Percentiles rank a stretch among this genome's conserved stretches.
These are phyloP conservation scores for Stephania japonica DNA, from an alignment of 164 flowering plant species.

Conservation along the genomic window DNA sequence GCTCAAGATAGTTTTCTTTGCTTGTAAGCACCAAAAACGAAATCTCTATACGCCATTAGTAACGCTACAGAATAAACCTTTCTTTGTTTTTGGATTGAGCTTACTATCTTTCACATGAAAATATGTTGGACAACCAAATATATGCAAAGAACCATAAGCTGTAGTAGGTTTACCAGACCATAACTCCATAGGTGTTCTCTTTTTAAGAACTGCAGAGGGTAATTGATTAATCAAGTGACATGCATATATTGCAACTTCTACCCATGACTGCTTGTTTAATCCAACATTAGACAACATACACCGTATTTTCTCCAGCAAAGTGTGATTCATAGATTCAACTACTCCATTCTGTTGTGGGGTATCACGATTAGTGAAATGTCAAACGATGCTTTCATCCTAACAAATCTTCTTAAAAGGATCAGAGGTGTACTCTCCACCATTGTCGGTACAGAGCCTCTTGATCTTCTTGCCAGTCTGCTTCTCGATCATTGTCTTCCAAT, in stretches of 20 bases:
- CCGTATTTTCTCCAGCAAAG: not conserved
- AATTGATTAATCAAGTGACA: not conserved
- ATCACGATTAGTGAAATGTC: not conserved
- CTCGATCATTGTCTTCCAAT: slow-evolving; percentile 7
- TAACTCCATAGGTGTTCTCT: not conserved
- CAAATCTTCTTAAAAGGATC: not conserved
- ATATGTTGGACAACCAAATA: not conserved
- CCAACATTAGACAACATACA: slow-evolving; percentile 11
- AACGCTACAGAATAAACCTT: no score
- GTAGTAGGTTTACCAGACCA: not conserved
- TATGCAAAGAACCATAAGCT: not conserved
- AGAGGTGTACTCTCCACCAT: not conserved
- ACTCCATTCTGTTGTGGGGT: slow-evolving; percentile 11
- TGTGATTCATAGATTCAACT: not conserved
- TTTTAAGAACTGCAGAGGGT: not conserved
- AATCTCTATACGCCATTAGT: no score
- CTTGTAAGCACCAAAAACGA: no score
- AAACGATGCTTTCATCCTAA: not conserved
- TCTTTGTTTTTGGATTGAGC: no score
- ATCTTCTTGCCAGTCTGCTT: slow-evolving; percentile 3
- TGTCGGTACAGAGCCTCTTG: no score
- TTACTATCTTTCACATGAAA: no score
- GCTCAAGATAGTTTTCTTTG: no score
- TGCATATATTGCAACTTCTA: not conserved
- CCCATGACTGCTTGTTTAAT: slow-evolving; percentile 8